These are phyloP conservation scores for Beauveria sp. DNA, from an alignment of 2,329 filamentous ascomycete genomes.

Conservation along the genomic window DNA sequence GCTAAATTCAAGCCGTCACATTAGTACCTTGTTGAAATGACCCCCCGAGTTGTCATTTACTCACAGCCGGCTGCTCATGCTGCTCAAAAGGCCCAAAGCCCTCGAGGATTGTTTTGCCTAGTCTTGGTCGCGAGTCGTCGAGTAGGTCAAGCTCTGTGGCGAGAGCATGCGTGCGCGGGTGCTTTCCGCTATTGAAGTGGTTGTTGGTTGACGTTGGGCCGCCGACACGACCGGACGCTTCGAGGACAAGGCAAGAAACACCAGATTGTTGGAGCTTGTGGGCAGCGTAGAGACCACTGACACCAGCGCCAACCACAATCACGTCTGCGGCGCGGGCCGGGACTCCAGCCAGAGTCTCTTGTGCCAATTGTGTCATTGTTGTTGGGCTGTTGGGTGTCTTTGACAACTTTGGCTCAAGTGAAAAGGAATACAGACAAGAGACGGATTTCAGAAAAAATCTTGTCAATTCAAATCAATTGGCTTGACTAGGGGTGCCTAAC, in stretches of 20 bases:
- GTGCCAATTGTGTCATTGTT: neutral
- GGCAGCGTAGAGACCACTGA: constrained; percentile 20
- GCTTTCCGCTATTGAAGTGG: neutral
- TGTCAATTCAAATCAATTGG: constrained; percentile 3
- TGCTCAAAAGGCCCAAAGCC: neutral
- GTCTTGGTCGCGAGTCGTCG: neutral
- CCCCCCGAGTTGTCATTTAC: neutral
- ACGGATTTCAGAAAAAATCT: neutral
- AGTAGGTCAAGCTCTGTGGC: neutral
- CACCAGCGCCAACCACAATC: constrained; percentile 19
- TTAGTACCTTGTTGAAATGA: neutral
- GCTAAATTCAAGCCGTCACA: neutral
- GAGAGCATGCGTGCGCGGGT: constrained; percentile 4
- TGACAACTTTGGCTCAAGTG: neutral
- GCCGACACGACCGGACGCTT: constrained; percentile 4
- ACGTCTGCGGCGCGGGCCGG: constrained; percentile 16
- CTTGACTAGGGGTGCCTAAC: neutral
- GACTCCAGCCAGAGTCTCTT: neutral
- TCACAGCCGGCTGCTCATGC: neutral
- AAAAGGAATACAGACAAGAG: neutral
- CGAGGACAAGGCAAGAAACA: constrained; percentile 18
- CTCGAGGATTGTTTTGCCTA: neutral
- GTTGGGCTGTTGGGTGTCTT: neutral
- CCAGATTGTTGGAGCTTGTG: constrained; percentile 17
- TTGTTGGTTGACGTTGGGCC: neutral